Evolutionary conservation across 1,139 yeast genomes (phyloP).

Genomic region (Yamadazyma oceani): DNA sequence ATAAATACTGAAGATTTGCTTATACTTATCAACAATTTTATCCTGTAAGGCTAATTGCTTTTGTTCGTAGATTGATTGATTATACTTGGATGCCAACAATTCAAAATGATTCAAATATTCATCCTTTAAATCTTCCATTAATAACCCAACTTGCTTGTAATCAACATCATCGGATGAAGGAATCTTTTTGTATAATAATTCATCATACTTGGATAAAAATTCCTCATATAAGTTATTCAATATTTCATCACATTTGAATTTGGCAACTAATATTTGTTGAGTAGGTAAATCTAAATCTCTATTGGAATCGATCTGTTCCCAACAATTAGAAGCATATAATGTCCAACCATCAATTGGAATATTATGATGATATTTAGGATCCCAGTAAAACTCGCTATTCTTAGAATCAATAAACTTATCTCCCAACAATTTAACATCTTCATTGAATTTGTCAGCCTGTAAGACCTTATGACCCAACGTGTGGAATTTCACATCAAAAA

Average conservation of each 20-base stretch:
- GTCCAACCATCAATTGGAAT: conserved; percentile 98
- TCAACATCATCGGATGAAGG: conserved; percentile 18
- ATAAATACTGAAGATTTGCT: conserved; percentile 41
- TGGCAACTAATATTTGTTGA: conserved; percentile 91
- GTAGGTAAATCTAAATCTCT: conserved; percentile 95
- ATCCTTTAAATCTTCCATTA: conserved; percentile 41
- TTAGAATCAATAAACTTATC: conserved; percentile 48
- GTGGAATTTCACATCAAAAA: conserved; percentile 80
- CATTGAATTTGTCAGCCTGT: conserved; percentile 70
- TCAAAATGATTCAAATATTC: conserved; percentile 59
- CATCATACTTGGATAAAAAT: conserved; percentile 40
- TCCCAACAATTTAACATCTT: conserved; percentile 65
- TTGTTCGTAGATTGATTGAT: conserved; percentile 60
- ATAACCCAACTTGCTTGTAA: conserved; percentile 40
- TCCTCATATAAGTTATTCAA: conserved; percentile 49
- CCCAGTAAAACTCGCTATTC: conserved; percentile 51
- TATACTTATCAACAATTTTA: conserved; percentile 46
- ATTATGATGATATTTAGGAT: conserved; percentile 72
- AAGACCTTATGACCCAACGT: conserved; percentile 84
- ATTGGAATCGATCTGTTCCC: conserved; percentile 92
- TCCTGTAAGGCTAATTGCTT: conserved; percentile 50
- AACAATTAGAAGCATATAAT: conserved; percentile 82
- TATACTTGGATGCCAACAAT: conserved; percentile 70
- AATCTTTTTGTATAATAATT: conserved; percentile 14
- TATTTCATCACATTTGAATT: conserved; percentile 93